Percentiles rank a stretch among this genome's conserved stretches.
phyloP scores from a whole-genome alignment of 306 rosid species.

The Corylus americana region DNA sequence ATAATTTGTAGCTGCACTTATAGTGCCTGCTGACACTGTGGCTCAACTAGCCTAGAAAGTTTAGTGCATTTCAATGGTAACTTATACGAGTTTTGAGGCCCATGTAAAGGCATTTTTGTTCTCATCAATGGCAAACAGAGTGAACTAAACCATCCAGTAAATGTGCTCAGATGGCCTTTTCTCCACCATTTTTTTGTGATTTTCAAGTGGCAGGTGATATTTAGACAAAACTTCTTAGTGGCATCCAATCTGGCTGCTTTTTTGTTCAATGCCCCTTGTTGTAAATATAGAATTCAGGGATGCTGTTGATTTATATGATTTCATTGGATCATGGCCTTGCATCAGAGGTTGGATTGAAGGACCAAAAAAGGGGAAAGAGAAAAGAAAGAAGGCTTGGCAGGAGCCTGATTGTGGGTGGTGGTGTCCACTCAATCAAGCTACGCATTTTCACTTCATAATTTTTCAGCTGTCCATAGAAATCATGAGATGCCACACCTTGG shows the following conservation, averaged over 20 bases:
- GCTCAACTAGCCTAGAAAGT: no score
- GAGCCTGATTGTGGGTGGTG: constrained; percentile 6
- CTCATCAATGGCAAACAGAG: no score
- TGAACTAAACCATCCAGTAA: no score
- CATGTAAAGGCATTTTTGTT: no score
- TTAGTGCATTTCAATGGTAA: no score
- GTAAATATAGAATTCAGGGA: not conserved
- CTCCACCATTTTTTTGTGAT: not conserved
- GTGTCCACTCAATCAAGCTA: constrained; percentile 19
- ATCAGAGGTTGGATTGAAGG: not conserved
- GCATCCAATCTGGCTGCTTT: not conserved
- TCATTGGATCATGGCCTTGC: not conserved
- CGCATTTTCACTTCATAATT: not conserved
- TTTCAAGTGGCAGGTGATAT: not conserved
- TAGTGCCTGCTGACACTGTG: no score
- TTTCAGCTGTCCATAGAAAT: not conserved
- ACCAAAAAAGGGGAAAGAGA: not conserved
- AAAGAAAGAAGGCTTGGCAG: not conserved
- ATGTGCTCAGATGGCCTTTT: not conserved
- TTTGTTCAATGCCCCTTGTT: not conserved
- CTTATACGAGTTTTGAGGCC: no score
- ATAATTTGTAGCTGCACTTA: no score
- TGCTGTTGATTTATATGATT: not conserved
- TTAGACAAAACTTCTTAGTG: not conserved
- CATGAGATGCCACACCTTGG: not conserved